A percentile compares a stretch with the other conserved stretches of the same genome.
Evolutionary conservation across 352 stramenopile genomes (phyloP).

Genomic region (Pythium aquatile): DNA sequence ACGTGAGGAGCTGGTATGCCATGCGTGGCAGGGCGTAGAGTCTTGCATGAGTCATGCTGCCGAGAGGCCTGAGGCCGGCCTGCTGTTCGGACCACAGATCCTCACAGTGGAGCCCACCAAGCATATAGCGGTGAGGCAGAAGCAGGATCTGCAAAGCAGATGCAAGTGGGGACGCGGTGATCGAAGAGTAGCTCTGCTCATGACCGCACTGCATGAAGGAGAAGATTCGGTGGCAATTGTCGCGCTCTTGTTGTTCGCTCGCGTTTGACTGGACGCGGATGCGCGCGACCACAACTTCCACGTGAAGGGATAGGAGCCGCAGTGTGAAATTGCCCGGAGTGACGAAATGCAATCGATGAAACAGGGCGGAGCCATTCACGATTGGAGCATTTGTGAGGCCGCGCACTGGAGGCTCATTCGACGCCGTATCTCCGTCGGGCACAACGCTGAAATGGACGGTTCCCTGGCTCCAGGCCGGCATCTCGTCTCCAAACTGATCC

Average conservation of each 20-base stretch:
- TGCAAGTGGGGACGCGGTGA: not conserved
- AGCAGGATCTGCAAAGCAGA: constrained; percentile 10
- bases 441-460: constrained; percentile 31
- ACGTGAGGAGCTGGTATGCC: constrained; percentile 60
- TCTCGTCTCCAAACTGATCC: constrained; percentile 55
- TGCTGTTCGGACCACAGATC: constrained; percentile 38
- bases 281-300: constrained; percentile 37
- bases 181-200: not conserved
- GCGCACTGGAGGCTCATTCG: not conserved
- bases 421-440: not conserved
- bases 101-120: constrained; percentile 32
- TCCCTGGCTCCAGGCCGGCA: constrained; percentile 26
- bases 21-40: constrained; percentile 43
- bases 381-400: constrained; percentile 23
- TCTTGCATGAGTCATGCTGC: constrained; percentile 16
- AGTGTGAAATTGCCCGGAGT: constrained; percentile 43
- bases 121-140: constrained; percentile 2
- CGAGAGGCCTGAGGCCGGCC: constrained; percentile 31
- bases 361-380: constrained; percentile 38
- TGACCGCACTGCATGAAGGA: constrained; percentile 20
- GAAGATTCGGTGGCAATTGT: constrained; percentile 17
- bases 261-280: constrained; percentile 42
- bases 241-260: constrained; percentile 1
- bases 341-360: constrained; percentile 41
- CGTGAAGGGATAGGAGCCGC: constrained; percentile 25